Base-by-base conservation (phyloP, 2,329 filamentous ascomycete genomes). In the Epicoccum sorghinum region DNA sequence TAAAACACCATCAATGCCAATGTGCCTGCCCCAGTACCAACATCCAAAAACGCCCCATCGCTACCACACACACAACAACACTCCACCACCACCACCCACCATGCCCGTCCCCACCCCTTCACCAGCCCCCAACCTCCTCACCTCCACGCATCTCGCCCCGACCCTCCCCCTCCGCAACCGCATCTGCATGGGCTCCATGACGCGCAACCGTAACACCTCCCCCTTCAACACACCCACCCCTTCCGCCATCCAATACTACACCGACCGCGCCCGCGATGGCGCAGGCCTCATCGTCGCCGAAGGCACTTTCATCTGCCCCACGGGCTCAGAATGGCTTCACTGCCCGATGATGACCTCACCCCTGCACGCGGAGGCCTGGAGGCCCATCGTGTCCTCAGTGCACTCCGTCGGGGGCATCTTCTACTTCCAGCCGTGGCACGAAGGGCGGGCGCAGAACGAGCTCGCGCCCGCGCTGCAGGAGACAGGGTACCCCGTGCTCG, bases 101-200 rank as follows among this genome's bases (percentile, higher is more conserved):
- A 52, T 47, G 43, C 42, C 41, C 27, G 25, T 22, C 25, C 38
- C 36, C 24, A n/a, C 37, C 8, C 24, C 14, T 7, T 41, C 30
- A 8, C 9, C 33, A 9, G 25, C 13, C 8, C 38, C 25, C 0
- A 7, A 9, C 3, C 43, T 52, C 25, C 50, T 52, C 4, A 30
- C 37, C n/a, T 38, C 50, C 10, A 38, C 38, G 32, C 7, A 47
- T 7, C 23, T 52, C 24, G 47, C 32, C 25, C 14, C 37, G 7
- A 25, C 41, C 1, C 24, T 58, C 1, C 30, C 27, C 2, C 51
- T 58, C 4, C 42, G 50, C 4, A 55, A 65, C 40, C 62, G 65
- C 9, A 54, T 68, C 22, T 57, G 43, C 12, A 69, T 69, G 62
- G 60, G 57, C n/a, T 61, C 66, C 4, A 59, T 69, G 59, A 68